A percentile compares a stretch with the other conserved stretches of the same genome.
Evolutionary conservation across 768 basidiomycete species (phyloP).

Genomic region (Serendipita sp.): DNA sequence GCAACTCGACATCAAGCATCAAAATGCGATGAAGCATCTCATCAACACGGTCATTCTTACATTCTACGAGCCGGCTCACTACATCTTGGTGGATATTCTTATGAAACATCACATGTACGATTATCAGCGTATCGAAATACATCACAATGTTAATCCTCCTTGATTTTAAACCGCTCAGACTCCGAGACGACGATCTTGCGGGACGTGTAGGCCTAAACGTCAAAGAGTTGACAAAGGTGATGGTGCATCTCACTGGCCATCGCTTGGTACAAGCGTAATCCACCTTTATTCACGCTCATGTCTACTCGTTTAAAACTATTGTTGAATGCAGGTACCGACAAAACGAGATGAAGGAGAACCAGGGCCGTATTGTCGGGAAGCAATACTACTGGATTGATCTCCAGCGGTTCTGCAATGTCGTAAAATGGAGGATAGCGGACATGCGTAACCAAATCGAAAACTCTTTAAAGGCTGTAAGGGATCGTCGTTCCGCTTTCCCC

Average conservation of each 20-base stretch:
- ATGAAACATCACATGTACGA: constrained; percentile 76
- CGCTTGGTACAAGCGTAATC: constrained; percentile 43
- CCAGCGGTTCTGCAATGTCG: constrained; percentile 88
- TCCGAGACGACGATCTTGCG: constrained; percentile 90
- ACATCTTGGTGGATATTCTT: constrained; percentile 87
- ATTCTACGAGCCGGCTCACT: constrained; percentile 88
- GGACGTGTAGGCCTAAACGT: constrained; percentile 76
- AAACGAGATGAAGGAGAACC: constrained; percentile 82
- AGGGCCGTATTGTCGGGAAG: constrained; percentile 70
- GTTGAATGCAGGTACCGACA: constrained; percentile 52
- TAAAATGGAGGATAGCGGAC: constrained; percentile 91
- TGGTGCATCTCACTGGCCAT: constrained; percentile 66
- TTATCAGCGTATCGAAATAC: not conserved
- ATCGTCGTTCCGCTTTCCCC: not conserved
- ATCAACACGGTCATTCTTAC: not conserved
- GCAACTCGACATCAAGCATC: not conserved
- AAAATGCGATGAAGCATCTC: not conserved
- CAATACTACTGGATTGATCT: constrained; percentile 97
- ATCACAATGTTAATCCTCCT: not conserved
- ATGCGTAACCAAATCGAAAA: constrained; percentile 39
- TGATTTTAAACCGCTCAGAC: constrained; percentile 28
- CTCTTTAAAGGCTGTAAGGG: not conserved
- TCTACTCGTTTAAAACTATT: not conserved
- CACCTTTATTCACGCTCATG: not conserved
- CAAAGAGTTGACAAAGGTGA: constrained; percentile 81